Evolutionary conservation across 768 basidiomycete species (phyloP).

Genomic region (Mycena alexandri): DNA sequence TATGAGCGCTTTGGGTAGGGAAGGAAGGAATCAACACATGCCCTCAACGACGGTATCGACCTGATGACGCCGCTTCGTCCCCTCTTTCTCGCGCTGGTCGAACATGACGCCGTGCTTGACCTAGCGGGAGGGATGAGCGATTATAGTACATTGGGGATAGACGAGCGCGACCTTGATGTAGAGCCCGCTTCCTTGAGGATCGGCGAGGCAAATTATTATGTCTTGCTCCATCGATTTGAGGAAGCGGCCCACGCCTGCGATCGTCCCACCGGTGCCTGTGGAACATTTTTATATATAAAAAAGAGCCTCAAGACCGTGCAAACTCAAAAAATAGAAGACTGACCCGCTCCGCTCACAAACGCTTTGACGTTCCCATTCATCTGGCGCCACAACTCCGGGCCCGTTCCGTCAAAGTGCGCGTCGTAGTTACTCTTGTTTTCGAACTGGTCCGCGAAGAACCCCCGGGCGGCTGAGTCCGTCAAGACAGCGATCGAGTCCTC

Average conservation of each 20-base stretch:
- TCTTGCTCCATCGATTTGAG: conserved; percentile 81
- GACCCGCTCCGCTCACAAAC: conserved; percentile 93
- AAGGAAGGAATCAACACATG: conserved; percentile 61
- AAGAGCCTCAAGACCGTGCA: background rate
- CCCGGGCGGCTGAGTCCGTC: conserved; percentile 57
- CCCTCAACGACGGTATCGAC: conserved; percentile 98
- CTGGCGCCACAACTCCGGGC: conserved; percentile 96
- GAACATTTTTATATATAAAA: too few relatives aligned
- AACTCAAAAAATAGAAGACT: conserved; percentile 28
- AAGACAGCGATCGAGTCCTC: conserved; percentile 59
- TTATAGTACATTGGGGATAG: background rate
- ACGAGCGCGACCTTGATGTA: conserved; percentile 85
- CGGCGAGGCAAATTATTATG: conserved; percentile 81
- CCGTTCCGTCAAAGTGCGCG: conserved; percentile 91
- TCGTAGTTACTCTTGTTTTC: conserved; percentile 95
- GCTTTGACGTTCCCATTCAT: conserved; percentile 85
- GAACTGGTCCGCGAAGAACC: conserved; percentile 97
- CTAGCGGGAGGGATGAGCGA: conserved; percentile 48
- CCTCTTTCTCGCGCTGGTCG: conserved; percentile 92
- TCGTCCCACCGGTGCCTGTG: conserved; percentile 94
- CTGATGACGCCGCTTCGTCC: conserved; percentile 92
- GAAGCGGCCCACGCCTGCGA: conserved; percentile 86
- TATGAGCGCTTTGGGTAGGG: background rate
- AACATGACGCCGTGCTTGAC: conserved; percentile 96
- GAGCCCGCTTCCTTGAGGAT: conserved; percentile 95